phyloP scores from a whole-genome alignment of 2,329 filamentous ascomycete species.

The Talaromyces sp. region DNA sequence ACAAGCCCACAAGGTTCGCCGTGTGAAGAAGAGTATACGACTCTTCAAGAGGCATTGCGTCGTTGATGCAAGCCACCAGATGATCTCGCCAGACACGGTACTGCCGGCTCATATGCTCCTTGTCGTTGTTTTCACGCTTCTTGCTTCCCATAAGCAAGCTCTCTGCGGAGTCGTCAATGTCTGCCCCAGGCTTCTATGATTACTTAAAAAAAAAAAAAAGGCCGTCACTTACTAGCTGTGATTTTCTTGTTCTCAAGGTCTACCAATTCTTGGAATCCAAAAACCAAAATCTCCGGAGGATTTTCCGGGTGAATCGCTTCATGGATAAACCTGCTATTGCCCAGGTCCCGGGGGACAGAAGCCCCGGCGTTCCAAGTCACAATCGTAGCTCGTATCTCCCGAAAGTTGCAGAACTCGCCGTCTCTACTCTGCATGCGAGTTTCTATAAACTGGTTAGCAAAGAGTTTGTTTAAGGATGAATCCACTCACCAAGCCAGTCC shows the following conservation, averaged over 20 bases:
- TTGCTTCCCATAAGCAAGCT: conserved; percentile 75
- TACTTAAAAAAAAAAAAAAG: neutral
- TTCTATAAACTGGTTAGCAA: conserved; percentile 47
- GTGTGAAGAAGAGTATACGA: conserved; percentile 84
- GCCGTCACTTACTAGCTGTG: conserved; percentile 66
- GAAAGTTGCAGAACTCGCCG: conserved; percentile 76
- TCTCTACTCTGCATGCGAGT: conserved; percentile 80
- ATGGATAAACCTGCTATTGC: conserved; percentile 75
- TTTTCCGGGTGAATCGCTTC: conserved; percentile 72
- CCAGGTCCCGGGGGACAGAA: conserved; percentile 79
- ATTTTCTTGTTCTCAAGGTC: conserved; percentile 96
- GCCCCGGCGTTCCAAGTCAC: conserved; percentile 98
- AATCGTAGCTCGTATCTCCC: conserved; percentile 72
- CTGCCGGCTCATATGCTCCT: conserved; percentile 92
- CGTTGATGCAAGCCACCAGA: conserved; percentile 74
- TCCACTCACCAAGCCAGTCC: conserved; percentile 70
- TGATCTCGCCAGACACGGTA: conserved; percentile 97
- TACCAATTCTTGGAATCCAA: conserved; percentile 98
- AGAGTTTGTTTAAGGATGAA: neutral
- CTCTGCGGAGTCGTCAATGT: conserved; percentile 43
- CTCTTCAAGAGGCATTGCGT: conserved; percentile 71
- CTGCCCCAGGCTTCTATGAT: neutral
- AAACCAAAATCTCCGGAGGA: conserved; percentile 84
- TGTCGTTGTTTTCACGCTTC: conserved; percentile 73
- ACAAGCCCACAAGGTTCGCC: conserved; percentile 84